Base-by-base conservation (phyloP, 306 rosid genomes). In the Hippophae rhamnoides region DNA sequence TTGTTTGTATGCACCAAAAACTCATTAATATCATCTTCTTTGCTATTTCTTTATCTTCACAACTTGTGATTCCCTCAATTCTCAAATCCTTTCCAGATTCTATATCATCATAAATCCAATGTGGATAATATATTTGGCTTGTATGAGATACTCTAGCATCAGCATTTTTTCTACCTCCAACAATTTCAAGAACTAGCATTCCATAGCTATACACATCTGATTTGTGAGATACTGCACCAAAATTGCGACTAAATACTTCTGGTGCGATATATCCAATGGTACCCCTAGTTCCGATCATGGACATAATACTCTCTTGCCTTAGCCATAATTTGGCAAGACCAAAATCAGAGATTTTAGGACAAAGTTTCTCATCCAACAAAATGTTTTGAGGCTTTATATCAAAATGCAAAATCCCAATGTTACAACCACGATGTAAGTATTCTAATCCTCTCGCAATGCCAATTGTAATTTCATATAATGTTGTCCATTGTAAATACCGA, bases 131-230 rank as follows among this genome's bases (percentile, higher is more conserved):
- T 62, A 67, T 52, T 60, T 74, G 74, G 45, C 57, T 61, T 3
- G 48, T 57, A 38, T 59, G 48, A 1, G 79, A 74, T 0, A 52
- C 57, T 46, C 27, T 41, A 5, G 13, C 46, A 0, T 52, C 70
- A 10, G 43, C 31, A 9, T 64, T 65, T 60, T 68, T 72, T 62
- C 73, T 79, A 42, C 73, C 67, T 45, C 78, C 78, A 45, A 72
- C 62, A 59, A 71, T 68, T 18, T 71, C 80, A 13, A 74, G 57
- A 52, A 74, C 25, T 45, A 78, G 6, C 80, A 74, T 78, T 6
- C 80, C 77, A 52, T 74, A 78, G 4, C 84, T 74, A 42, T 71
- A 79, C 0, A 74, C 80, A 49, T 79, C 78, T 0, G 75, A 71
- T 41, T 71, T 79, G 13, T 63, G 59, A 5, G 80, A 79, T 9